Conservation (phyloP, 202 grass and related monocot species). For the Digitaria exilis region DNA sequence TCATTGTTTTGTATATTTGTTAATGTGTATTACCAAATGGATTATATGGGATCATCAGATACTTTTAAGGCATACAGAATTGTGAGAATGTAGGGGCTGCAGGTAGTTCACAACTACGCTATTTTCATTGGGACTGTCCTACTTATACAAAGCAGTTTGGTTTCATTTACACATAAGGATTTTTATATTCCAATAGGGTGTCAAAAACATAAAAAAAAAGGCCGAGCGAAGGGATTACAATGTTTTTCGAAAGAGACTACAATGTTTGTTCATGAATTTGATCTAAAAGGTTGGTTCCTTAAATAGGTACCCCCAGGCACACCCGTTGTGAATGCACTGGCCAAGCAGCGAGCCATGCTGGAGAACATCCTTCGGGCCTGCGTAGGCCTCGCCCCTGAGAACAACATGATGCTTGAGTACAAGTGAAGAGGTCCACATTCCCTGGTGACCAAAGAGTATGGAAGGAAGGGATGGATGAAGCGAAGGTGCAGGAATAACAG, state of each 20-base stretch:
- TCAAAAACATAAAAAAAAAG: not conserved
- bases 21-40: not conserved
- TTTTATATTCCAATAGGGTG: not conserved
- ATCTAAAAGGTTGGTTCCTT: not conserved
- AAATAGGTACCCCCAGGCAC: slow-evolving; percentile 78
- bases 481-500: slow-evolving; percentile 33
- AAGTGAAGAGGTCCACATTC: slow-evolving; percentile 37
- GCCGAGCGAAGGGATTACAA: not conserved
- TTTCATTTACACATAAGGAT: not conserved
- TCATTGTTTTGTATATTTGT: not conserved
- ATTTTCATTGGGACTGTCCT: not conserved
- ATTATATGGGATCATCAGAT: not conserved
- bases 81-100: not conserved
- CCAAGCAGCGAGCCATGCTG: slow-evolving; percentile 85
- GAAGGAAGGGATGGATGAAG: not conserved
- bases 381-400: slow-evolving; percentile 75
- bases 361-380: slow-evolving; percentile 89
- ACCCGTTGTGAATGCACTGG: slow-evolving; percentile 77
- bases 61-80: not conserved
- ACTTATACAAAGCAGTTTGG: not conserved
- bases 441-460: not conserved
- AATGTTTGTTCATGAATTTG: not conserved
- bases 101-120: not conserved
- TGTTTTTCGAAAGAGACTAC: not conserved
- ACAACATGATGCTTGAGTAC: slow-evolving; percentile 89